Evolutionary conservation across 768 basidiomycete genomes (phyloP).

Genomic region (Suillus subaureus): DNA sequence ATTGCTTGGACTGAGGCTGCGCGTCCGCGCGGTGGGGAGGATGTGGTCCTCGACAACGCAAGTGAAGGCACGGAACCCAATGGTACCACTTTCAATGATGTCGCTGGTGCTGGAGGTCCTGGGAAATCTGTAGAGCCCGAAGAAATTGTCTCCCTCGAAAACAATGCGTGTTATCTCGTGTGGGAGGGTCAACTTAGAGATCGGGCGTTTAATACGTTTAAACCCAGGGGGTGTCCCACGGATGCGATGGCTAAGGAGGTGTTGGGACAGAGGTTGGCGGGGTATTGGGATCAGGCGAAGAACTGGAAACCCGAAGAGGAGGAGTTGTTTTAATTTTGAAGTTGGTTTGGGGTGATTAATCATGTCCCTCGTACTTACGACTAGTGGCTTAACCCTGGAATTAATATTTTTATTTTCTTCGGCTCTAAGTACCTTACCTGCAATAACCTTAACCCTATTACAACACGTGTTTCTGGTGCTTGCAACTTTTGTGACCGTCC

Average conservation of each 20-base stretch:
- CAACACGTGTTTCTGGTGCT: slow-evolving; percentile 12
- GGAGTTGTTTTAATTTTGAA: slow-evolving; percentile 53
- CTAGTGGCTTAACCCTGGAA: background rate
- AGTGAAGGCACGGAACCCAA: slow-evolving; percentile 39
- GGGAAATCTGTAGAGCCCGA: slow-evolving; percentile 22
- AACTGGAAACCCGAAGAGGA: slow-evolving; percentile 86
- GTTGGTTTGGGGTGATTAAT: too few species aligned
- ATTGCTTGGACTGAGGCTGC: slow-evolving; percentile 95
- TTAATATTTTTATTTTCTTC: background rate
- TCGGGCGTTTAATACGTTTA: slow-evolving; percentile 77
- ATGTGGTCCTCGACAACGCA: slow-evolving; percentile 63
- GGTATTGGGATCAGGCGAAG: slow-evolving; percentile 96
- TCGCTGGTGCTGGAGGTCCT: slow-evolving; percentile 37
- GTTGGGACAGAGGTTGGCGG: slow-evolving; percentile 81
- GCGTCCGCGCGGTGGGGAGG: slow-evolving; percentile 72
- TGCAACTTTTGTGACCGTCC: slow-evolving; percentile 2
- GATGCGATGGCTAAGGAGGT: slow-evolving; percentile 86
- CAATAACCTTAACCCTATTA: slow-evolving; percentile 11
- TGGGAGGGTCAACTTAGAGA: slow-evolving; percentile 94
- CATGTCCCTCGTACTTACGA: background rate
- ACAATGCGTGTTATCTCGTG: slow-evolving; percentile 87
- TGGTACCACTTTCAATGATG: slow-evolving; percentile 19
- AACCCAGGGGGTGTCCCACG: slow-evolving; percentile 78
- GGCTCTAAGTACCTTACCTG: background rate
- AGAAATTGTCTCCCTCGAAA: slow-evolving; percentile 58